Base-by-base conservation (phyloP, 768 basidiomycete species). In the Leccinum variicolor region DNA sequence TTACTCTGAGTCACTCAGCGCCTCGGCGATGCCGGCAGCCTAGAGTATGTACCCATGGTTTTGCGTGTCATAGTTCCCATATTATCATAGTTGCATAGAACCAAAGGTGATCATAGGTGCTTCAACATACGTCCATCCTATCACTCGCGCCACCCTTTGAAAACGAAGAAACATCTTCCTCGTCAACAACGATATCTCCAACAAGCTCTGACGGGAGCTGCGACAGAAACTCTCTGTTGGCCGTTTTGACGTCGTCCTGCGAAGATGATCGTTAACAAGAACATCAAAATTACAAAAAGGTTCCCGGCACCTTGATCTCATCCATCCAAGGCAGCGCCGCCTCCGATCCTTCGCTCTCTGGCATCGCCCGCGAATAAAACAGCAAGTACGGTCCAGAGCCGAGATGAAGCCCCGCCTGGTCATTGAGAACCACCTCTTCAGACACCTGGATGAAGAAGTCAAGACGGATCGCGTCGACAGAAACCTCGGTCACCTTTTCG, bases 381-480 rank as follows among this genome's bases (percentile, higher is more conserved):
- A 93, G 74, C 64, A 92, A 71, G 69, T 87, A 91, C 1, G 91
- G 90, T 1, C 91, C 91, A 19, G 88, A 88, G 15, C 83, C 80
- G 6, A 91, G 79, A 65, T 91, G 89, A 31, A 92, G 71, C 0
- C 92, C 91, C 4, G 82, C 77, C 4, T 84, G 73, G 59, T 93
- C 91, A 4, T 80, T 82, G 15, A 92, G 72, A 10, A 89, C 89
- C 0, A 74, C 74, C 34, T 86, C 85, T 66, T 92, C 90, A 0
- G 86, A 67, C 1, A 89, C 89, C 90, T 92, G 53, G 3, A 9
- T 17, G 21, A 26, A 43, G 2, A 29, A 14, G n/a, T 48, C 54
- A 45, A 52, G 41, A 61, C 34, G 41, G 36, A 21, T 49, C 9
- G 3, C 21, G 11, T 26, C 13, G 6, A 39, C 4, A 23, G 41